A percentile compares a stretch with the other conserved stretches of the same genome.
phyloP scores from a whole-genome alignment of 2,329 filamentous ascomycete species.

The Cladophialophora chaetospira region DNA sequence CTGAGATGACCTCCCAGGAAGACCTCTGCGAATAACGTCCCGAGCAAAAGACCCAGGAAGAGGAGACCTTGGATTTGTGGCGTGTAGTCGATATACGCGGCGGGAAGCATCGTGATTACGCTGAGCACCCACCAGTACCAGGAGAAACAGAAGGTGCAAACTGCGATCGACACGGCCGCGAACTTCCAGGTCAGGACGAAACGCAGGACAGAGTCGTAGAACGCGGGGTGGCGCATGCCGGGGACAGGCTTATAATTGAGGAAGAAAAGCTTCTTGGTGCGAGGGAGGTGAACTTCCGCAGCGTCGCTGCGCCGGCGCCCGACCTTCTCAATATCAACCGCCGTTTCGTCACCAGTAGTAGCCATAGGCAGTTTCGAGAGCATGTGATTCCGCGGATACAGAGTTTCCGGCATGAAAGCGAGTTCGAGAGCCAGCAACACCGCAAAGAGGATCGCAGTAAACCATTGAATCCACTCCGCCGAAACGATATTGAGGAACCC shows the following conservation, averaged over 20 bases:
- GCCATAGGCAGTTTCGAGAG: constrained; percentile 40
- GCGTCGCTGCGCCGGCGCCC: constrained; percentile 23
- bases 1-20: constrained; percentile 57
- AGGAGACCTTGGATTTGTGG: constrained; percentile 56
- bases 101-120: constrained; percentile 56
- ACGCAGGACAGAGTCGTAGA: constrained; percentile 49
- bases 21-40: constrained; percentile 55
- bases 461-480: constrained; percentile 57
- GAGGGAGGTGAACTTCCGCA: background rate
- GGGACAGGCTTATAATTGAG: constrained; percentile 36
- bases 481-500: constrained; percentile 54
- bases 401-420: constrained; percentile 57
- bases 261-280: constrained; percentile 17
- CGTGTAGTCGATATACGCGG: constrained; percentile 53
- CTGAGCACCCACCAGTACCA: constrained; percentile 62
- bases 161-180: constrained; percentile 48
- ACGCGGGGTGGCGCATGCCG: constrained; percentile 54
- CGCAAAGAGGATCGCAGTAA: constrained; percentile 57
- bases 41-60: constrained; percentile 57
- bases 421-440: constrained; percentile 52
- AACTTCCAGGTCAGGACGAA: constrained; percentile 53
- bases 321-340: constrained; percentile 37
- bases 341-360: constrained; percentile 3
- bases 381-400: constrained; percentile 58
- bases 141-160: constrained; percentile 54